Evolutionary conservation across 2,329 filamentous ascomycete species (phyloP).

Genomic region (Colletotrichum sp.): DNA sequence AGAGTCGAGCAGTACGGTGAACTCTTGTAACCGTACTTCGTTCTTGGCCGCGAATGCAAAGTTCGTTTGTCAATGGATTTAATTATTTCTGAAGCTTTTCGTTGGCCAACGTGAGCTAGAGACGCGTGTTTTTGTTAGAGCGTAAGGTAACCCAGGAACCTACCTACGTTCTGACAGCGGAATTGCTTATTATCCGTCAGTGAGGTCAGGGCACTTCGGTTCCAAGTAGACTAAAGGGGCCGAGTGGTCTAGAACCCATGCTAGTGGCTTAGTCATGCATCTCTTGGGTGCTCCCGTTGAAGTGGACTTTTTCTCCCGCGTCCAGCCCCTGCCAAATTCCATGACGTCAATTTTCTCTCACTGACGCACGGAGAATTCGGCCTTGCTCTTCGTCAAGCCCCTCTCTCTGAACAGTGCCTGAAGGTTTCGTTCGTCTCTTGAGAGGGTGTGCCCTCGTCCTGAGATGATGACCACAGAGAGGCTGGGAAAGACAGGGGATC

Average conservation of each 20-base stretch:
- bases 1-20: neutral
- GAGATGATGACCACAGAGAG: neutral
- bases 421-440: neutral
- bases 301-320: neutral
- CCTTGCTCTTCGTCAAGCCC: neutral
- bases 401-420: neutral
- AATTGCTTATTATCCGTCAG: neutral
- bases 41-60: neutral
- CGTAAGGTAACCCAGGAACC: neutral
- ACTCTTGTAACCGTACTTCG: neutral
- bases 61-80: neutral
- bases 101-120: neutral
- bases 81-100: neutral
- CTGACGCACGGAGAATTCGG: neutral
- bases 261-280: neutral
- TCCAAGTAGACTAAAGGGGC: neutral
- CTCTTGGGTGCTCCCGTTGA: neutral
- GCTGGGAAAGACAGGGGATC: neutral
- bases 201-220: too few relatives aligned
- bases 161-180: neutral
- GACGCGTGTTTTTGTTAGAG: neutral
- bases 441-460: neutral
- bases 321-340: neutral
- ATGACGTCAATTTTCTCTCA: conserved; percentile 1
- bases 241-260: neutral